Percentiles rank a stretch among this genome's conserved stretches.
Conservation (phyloP, 192 early-diverging fungal species). For the Blastocladiella britannica region DNA sequence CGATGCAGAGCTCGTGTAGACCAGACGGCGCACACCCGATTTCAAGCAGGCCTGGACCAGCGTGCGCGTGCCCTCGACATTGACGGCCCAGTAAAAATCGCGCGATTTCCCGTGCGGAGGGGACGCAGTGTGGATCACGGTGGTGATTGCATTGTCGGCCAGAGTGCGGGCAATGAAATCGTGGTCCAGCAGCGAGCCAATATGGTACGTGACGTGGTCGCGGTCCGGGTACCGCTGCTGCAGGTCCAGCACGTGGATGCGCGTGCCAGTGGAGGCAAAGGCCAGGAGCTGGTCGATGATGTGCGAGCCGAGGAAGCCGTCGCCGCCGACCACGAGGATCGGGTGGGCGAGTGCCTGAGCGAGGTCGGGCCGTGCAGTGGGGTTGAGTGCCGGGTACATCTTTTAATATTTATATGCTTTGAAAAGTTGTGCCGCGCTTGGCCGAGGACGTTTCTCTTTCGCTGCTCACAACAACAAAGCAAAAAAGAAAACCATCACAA, state of each 20-base stretch:
- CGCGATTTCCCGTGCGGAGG: constrained; percentile 51
- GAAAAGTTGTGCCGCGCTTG: no score
- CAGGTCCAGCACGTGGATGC: constrained; percentile 68
- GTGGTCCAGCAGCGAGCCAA: constrained; percentile 25
- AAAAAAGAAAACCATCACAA: no score
- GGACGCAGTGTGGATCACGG: constrained; percentile 79
- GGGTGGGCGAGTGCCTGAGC: background rate
- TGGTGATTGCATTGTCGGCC: constrained; percentile 23
- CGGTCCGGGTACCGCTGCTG: constrained; percentile 17
- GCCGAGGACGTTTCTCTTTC: no score
- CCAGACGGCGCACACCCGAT: constrained; percentile 40
- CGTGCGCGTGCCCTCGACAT: constrained; percentile 69
- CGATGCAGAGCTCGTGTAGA: constrained; percentile 73
- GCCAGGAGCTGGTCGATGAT: constrained; percentile 54
- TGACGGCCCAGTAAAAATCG: constrained; percentile 49
- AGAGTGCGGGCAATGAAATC: background rate
- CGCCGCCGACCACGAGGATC: constrained; percentile 56
- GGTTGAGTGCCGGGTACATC: no score
- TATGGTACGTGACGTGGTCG: constrained; percentile 20
- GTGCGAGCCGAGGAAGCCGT: constrained; percentile 67
- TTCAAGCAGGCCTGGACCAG: constrained; percentile 54
- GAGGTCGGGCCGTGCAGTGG: background rate
- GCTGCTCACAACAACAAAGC: no score
- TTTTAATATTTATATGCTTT: no score
- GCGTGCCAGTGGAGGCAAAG: constrained; percentile 19